phyloP scores from a whole-genome alignment of 768 basidiomycete species.

The Russula foetens region DNA sequence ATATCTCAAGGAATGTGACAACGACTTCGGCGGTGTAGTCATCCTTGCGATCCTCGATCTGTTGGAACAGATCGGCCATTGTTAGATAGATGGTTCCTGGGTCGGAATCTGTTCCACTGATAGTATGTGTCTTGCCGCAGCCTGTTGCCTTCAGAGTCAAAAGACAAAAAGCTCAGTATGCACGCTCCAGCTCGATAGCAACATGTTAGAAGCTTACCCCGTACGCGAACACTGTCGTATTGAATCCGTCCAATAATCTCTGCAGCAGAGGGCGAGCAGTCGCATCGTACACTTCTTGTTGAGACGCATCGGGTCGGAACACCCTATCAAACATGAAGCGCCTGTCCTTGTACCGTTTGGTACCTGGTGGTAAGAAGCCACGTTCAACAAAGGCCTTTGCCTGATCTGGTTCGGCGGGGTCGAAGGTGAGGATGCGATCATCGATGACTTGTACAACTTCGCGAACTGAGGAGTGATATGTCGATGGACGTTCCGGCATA shows the following conservation, averaged over 20 bases:
- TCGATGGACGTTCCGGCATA: slow-evolving; percentile 44
- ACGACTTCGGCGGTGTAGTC: slow-evolving; percentile 82
- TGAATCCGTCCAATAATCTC: slow-evolving; percentile 87
- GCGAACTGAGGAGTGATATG: slow-evolving; percentile 51
- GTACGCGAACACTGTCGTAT: slow-evolving; percentile 97
- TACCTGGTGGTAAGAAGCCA: slow-evolving; percentile 78
- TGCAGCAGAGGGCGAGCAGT: slow-evolving; percentile 81
- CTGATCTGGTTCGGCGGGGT: slow-evolving; percentile 85
- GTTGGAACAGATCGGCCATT: slow-evolving; percentile 94
- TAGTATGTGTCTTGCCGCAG: slow-evolving; percentile 99
- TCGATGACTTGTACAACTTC: slow-evolving; percentile 86
- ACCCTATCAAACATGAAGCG: slow-evolving; percentile 97
- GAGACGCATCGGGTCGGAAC: slow-evolving; percentile 71
- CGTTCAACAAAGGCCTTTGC: slow-evolving; percentile 75
- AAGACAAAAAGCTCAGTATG: not conserved
- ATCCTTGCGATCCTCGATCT: slow-evolving; percentile 80
- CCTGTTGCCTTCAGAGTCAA: slow-evolving; percentile 78
- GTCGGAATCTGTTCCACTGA: slow-evolving; percentile 82
- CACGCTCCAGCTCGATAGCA: not conserved
- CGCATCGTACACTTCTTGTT: slow-evolving; percentile 80
- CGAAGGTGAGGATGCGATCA: slow-evolving; percentile 92
- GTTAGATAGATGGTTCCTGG: slow-evolving; percentile 95
- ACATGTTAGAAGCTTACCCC: slow-evolving; percentile 57
- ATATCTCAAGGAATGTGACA: slow-evolving; percentile 96
- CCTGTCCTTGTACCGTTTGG: slow-evolving; percentile 92